Evolutionary conservation across 768 basidiomycete genomes (phyloP).

Genomic region (Podaxis rugospora): DNA sequence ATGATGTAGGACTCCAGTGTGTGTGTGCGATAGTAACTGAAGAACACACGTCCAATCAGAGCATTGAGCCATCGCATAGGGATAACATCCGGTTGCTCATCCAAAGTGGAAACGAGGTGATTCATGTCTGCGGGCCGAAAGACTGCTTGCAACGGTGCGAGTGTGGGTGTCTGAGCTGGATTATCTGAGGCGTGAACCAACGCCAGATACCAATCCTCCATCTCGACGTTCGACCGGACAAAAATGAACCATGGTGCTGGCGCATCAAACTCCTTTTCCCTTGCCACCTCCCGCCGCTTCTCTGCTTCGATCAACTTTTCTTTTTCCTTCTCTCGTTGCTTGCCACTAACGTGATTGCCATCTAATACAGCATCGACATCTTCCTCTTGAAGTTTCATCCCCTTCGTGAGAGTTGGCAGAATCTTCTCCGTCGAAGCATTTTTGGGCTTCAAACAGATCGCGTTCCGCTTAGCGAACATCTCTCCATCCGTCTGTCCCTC

Average conservation of each 20-base stretch:
- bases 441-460: constrained; percentile 72
- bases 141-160: constrained; percentile 55
- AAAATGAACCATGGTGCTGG: constrained; percentile 91
- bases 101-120: constrained; percentile 76
- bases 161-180: constrained; percentile 56
- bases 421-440: constrained; percentile 24
- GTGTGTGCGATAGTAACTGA: constrained; percentile 85
- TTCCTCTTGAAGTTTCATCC: constrained; percentile 39
- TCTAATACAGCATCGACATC: constrained; percentile 27
- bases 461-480: constrained; percentile 86
- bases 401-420: constrained; percentile 49
- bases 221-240: constrained; percentile 79
- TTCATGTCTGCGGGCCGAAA: constrained; percentile 81
- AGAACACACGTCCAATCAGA: constrained; percentile 87
- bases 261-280: constrained; percentile 46
- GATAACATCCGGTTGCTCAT: constrained; percentile 92
- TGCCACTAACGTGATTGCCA: constrained; percentile 18
- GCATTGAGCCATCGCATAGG: constrained; percentile 99
- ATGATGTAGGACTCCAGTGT: constrained; percentile 83
- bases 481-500: constrained; percentile 81
- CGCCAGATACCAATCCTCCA: constrained; percentile 96
- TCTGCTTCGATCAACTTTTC: constrained; percentile 31
- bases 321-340: constrained; percentile 33
- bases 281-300: constrained; percentile 39
- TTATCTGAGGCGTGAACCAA: constrained; percentile 71